Evolutionary conservation across 2,329 filamentous ascomycete species (phyloP).

Genomic region (Phaeophleospora eucalypticola): DNA sequence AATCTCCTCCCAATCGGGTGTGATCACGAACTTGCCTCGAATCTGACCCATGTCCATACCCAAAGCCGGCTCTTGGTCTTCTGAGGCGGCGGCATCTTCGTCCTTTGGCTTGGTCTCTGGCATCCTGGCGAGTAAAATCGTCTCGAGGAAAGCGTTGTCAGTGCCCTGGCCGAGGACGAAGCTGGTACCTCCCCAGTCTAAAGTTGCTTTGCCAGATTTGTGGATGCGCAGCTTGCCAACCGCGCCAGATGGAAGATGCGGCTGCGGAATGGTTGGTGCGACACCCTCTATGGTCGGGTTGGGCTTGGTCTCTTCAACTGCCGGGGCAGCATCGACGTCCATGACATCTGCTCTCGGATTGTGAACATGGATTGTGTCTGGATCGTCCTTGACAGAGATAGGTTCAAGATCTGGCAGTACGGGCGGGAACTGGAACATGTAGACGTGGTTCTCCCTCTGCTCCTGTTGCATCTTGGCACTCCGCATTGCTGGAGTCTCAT

Average conservation of each 20-base stretch:
- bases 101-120: conserved; percentile 26
- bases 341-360: conserved; percentile 16
- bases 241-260: conserved; percentile 47
- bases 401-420: conserved; percentile 55
- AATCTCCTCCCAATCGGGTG: conserved; percentile 57
- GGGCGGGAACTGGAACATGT: conserved; percentile 62
- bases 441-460: conserved; percentile 52
- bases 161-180: conserved; percentile 56
- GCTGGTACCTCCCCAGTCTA: conserved; percentile 60
- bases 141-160: conserved; percentile 56
- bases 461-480: conserved; percentile 27
- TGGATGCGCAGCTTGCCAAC: conserved; percentile 61
- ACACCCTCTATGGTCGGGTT: conserved; percentile 4
- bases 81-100: conserved; percentile 8
- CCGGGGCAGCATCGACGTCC: conserved; percentile 22
- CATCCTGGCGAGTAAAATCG: conserved; percentile 47
- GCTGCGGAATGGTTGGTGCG: conserved; percentile 32
- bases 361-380: conserved; percentile 14
- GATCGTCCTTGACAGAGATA: conserved; percentile 32
- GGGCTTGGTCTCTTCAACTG: conserved; percentile 2
- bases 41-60: conserved; percentile 58
- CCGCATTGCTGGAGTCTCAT: conserved; percentile 19
- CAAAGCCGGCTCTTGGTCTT: conserved; percentile 23
- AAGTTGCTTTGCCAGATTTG: conserved; percentile 56
- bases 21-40: conserved; percentile 62